Evolutionary conservation across 2,329 filamentous ascomycete genomes (phyloP), one percentile per base, ranked within the genome.

Genomic region (Hypoxylon sp.): DNA sequence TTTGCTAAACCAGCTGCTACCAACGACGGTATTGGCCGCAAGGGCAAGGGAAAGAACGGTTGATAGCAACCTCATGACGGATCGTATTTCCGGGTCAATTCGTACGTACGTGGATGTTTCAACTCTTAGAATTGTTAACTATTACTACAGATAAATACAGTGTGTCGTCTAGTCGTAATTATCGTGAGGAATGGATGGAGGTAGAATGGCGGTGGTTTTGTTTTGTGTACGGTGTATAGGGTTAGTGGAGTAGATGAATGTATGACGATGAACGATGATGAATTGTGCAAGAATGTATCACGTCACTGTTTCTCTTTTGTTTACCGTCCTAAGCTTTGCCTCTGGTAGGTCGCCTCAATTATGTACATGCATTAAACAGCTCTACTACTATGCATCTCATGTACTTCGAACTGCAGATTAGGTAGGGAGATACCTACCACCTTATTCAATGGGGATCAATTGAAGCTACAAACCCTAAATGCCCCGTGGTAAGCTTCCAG

Each of bases 1-100:
- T 81, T 93, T 96, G 78, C 87, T 89, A 78, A 97, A 94, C 94
- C 94, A 98, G 80, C 83, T 91, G 82, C 90, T 94, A 71, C 90
- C 93, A 70, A 89, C 82, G 51, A 88, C 89, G 69, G 86, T 86
- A 77, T 93, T 88, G 43, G 91, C 87, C 77, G 92, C 91, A 64
- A 97, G 83, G 75, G 89, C 88, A 77, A 93, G 85, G 76, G 93
- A 84, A 73, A 95, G 82, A 81, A 93, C 79, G 78, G 90, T 87
- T 68, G 87, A 84, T 77, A 93, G 81, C 81, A 96, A 87, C 85
- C 89, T 96, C 94, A 98, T 97, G 69, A 69, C 89, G 75, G 52
- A 67, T 66, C 5, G 41, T 41, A 14, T 32, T 45, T 30, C 13
- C 9, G 10, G 10, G 28, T 56, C 41, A 53, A 38, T 60, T 58